These are phyloP conservation scores for Aspergillus heteromorphus DNA, from an alignment of 495 filamentous ascomycete species.

Conservation along the genomic window DNA sequence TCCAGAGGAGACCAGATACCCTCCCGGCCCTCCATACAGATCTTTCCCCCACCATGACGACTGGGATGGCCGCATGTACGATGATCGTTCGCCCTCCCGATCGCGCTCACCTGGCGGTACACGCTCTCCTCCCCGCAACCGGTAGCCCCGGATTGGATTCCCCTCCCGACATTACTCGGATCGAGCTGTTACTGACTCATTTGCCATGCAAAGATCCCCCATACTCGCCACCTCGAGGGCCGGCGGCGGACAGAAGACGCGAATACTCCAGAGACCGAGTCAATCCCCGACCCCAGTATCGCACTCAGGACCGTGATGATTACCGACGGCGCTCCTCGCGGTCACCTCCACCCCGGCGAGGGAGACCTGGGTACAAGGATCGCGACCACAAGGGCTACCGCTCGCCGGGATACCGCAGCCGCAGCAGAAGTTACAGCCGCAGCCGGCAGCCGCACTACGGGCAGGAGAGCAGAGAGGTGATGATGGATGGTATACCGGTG, in stretches of 20 bases:
- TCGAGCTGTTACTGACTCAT: slow-evolving; percentile 22
- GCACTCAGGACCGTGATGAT: slow-evolving; percentile 37
- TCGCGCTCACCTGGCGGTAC: slow-evolving; percentile 44
- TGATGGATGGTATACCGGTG: slow-evolving; percentile 56
- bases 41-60: slow-evolving; percentile 31
- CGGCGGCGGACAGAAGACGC: slow-evolving; percentile 32
- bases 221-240: slow-evolving; percentile 36
- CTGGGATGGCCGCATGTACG: slow-evolving; percentile 45
- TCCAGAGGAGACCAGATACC: slow-evolving; percentile 25
- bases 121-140: slow-evolving; percentile 37
- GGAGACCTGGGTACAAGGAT: slow-evolving; percentile 45
- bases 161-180: neutral
- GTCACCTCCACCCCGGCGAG: slow-evolving; percentile 33
- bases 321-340: slow-evolving; percentile 32
- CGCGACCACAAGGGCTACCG: slow-evolving; percentile 53
- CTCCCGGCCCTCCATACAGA: slow-evolving; percentile 20
- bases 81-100: slow-evolving; percentile 38
- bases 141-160: slow-evolving; percentile 18
- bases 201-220: slow-evolving; percentile 29
- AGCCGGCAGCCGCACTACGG: slow-evolving; percentile 42
- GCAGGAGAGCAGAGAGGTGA: slow-evolving; percentile 53
- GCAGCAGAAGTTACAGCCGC: slow-evolving; percentile 41
- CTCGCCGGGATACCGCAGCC: slow-evolving; percentile 42
- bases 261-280: slow-evolving; percentile 30
- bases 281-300: slow-evolving; percentile 28